Conservation (phyloP, 2,329 filamentous ascomycete species). For the Hirsutella rhossiliensis region DNA sequence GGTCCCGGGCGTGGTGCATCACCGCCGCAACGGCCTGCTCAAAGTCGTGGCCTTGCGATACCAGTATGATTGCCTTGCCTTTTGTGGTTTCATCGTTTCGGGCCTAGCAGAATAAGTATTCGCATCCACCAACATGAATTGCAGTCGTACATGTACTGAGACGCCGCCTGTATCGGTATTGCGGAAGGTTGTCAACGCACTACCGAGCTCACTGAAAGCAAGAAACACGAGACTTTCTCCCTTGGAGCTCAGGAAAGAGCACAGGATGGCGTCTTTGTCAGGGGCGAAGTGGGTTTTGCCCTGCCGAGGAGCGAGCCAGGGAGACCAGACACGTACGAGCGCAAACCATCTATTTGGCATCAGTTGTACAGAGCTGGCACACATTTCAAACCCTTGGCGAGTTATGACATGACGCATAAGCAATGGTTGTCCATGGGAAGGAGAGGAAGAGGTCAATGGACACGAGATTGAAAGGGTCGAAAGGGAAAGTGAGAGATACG, state of each 20-base stretch:
- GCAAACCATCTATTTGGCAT: slow-evolving; percentile 56
- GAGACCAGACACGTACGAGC: slow-evolving; percentile 64
- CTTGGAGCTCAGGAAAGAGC: slow-evolving; percentile 60
- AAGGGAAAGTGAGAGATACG: too few relatives aligned
- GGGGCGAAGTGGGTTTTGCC: slow-evolving; percentile 54
- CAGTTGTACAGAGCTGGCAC: background rate
- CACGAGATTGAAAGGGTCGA: too few relatives aligned
- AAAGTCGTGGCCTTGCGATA: slow-evolving; percentile 59
- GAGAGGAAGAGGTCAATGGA: too few relatives aligned
- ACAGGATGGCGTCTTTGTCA: slow-evolving; percentile 67
- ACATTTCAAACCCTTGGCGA: background rate
- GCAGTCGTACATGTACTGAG: slow-evolving; percentile 45
- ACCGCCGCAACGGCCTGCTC: slow-evolving; percentile 67
- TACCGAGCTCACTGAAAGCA: slow-evolving; percentile 60
- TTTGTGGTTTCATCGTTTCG: slow-evolving; percentile 53
- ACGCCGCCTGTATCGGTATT: slow-evolving; percentile 55
- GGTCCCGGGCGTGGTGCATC: slow-evolving; percentile 74
- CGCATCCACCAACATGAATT: background rate
- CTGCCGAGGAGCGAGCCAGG: slow-evolving; percentile 85
- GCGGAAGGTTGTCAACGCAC: slow-evolving; percentile 58
- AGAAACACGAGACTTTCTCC: slow-evolving; percentile 69
- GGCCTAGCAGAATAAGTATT: slow-evolving; percentile 24
- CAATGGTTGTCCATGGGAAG: too few relatives aligned
- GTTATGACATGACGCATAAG: too few relatives aligned
- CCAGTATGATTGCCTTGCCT: slow-evolving; percentile 50